These are phyloP conservation scores for Colletotrichum ledebouriae DNA, from an alignment of 2,329 filamentous ascomycete species.

Conservation along the genomic window DNA sequence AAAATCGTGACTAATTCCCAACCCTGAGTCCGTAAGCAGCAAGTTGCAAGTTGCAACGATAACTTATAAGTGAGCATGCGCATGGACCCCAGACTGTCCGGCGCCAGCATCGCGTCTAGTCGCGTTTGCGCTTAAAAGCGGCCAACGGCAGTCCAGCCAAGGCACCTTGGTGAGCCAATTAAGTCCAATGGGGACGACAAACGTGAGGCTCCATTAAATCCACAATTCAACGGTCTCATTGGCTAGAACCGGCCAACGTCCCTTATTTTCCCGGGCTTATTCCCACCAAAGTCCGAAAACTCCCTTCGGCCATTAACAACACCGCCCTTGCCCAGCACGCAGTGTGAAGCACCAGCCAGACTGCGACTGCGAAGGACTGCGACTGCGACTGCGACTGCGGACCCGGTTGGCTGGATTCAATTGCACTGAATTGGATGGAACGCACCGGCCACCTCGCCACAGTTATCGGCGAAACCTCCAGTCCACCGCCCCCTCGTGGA, in stretches of 20 bases:
- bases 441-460: slow-evolving; percentile 25
- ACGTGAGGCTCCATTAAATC: not conserved
- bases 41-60: too few relatives aligned
- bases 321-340: not conserved
- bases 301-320: slow-evolving; percentile 31
- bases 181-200: too few relatives aligned
- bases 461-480: slow-evolving; percentile 31
- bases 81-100: not conserved
- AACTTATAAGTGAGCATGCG: too few relatives aligned
- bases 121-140: slow-evolving; percentile 22
- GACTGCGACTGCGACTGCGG: slow-evolving; percentile 15
- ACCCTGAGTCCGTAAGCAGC: too few relatives aligned
- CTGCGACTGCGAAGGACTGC: not conserved
- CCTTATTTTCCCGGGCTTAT: slow-evolving; percentile 41
- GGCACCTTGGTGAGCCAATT: too few relatives aligned
- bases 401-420: slow-evolving; percentile 18
- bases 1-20: too few relatives aligned
- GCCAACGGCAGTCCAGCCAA: not conserved
- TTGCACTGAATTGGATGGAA: not conserved
- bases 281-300: slow-evolving; percentile 40
- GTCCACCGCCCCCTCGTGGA: too few relatives aligned
- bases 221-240: slow-evolving; percentile 9
- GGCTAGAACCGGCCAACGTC: slow-evolving; percentile 12
- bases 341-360: not conserved
- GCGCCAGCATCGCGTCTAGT: not conserved